Base-by-base conservation (phyloP, 805 yeast species). In the Ascoidea rubescens region DNA sequence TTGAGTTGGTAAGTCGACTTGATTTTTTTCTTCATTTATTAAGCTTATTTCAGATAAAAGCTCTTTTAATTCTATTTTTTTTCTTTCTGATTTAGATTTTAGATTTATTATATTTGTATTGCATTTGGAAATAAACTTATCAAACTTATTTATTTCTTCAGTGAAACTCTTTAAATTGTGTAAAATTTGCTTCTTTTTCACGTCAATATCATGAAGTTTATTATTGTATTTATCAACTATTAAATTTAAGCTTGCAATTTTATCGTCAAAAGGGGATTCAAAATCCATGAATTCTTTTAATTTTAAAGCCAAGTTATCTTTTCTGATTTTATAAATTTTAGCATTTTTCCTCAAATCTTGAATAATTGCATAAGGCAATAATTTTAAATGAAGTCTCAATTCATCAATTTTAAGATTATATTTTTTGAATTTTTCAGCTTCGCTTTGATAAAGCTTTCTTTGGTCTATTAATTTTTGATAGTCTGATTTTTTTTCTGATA, bases 361-460 rank as follows among this genome's bases (percentile, higher is more conserved):
- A 5, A 75, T 60, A 33, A 70, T 70, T 17, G 76, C 79, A 57
- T 77, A 75, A 2, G 78, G 79, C 28, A 74, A 57, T 12, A 77
- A 58, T 49, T 72, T 71, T 51, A 70, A 67, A 61, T 80, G 82
- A 46, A 67, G 60, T 2, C 69, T 69, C 5, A 82, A 65, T 45
- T 78, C 75, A 44, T 62, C 56, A 46, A 72, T 68, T 53, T 79
- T 75, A 33, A 67, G 67, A 56, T 75, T 71, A 55, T 68, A 79
- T 46, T 71, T 74, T 56, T 73, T 67, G 53, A 63, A 73, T 60
- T 62, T 71, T 58, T 62, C 72, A 50, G 79, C 84, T 53, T 74
- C 79, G 49, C 67, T 72, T 54, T 74, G 72, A 49, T 72, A 66
- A 48, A 66, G 63, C 10, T 63, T 69, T 54, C 69, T 72, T 31